phyloP scores from a whole-genome alignment of 2,329 filamentous ascomycete species.

The Didymellaceae sp. region DNA sequence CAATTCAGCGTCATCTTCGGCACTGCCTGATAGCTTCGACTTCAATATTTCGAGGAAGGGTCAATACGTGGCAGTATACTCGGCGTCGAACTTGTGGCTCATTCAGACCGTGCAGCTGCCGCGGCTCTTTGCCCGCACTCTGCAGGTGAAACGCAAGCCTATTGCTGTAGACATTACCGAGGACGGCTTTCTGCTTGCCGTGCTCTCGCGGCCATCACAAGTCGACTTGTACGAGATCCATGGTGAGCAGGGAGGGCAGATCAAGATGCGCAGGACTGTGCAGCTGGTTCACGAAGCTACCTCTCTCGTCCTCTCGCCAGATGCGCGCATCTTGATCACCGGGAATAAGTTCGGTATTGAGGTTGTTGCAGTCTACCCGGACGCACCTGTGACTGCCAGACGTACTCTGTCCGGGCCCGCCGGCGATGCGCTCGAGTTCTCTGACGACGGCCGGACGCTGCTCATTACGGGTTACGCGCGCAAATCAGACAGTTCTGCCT shows the following conservation, averaged over 20 bases:
- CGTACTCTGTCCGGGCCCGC: slow-evolving; percentile 47
- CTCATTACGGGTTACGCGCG: slow-evolving; percentile 49
- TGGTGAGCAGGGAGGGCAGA: slow-evolving; percentile 52
- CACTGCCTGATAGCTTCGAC: slow-evolving; percentile 47
- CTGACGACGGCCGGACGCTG: slow-evolving; percentile 49
- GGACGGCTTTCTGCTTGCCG: slow-evolving; percentile 76
- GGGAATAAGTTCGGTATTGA: slow-evolving; percentile 91
- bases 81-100: slow-evolving; percentile 47
- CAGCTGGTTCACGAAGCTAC: slow-evolving; percentile 79
- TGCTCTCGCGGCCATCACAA: slow-evolving; percentile 81
- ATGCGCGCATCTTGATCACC: slow-evolving; percentile 80
- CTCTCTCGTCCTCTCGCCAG: slow-evolving; percentile 80
- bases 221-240: slow-evolving; percentile 82
- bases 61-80: slow-evolving; percentile 46
- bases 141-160: slow-evolving; percentile 48
- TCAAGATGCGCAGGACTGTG: slow-evolving; percentile 74
- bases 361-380: slow-evolving; percentile 74
- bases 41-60: slow-evolving; percentile 48
- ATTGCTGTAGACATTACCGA: slow-evolving; percentile 77
- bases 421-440: slow-evolving; percentile 48
- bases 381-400: slow-evolving; percentile 52
- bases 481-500: slow-evolving; percentile 44
- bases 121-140: slow-evolving; percentile 44
- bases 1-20: slow-evolving; percentile 48
- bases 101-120: slow-evolving; percentile 47